These are phyloP conservation scores for Phaeosphaeria sp. DNA, from an alignment of 2,329 filamentous ascomycete species.

Conservation along the genomic window DNA sequence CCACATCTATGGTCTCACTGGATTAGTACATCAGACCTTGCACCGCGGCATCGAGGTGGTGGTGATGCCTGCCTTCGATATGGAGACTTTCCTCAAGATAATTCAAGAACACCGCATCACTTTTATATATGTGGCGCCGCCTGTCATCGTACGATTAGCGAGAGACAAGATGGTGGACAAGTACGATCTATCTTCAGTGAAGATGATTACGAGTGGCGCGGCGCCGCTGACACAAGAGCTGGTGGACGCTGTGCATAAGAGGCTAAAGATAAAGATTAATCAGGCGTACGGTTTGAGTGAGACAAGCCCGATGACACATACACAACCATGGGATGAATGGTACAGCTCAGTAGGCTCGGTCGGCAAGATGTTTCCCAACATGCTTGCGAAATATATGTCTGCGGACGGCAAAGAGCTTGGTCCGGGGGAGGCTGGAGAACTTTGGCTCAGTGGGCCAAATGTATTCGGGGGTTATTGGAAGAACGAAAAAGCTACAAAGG, in stretches of 20 bases:
- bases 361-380: constrained; percentile 75
- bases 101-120: constrained; percentile 78
- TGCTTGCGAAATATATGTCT: constrained; percentile 80
- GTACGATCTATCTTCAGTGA: constrained; percentile 78
- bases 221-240: constrained; percentile 83
- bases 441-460: constrained; percentile 78
- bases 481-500: constrained; percentile 70
- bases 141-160: constrained; percentile 77
- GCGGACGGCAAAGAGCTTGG: constrained; percentile 62
- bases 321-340: constrained; percentile 36
- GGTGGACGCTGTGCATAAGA: constrained; percentile 74
- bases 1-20: constrained; percentile 85
- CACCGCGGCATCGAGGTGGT: constrained; percentile 71
- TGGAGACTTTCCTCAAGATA: constrained; percentile 75
- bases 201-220: constrained; percentile 85
- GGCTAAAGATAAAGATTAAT: constrained; percentile 60
- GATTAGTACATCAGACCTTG: constrained; percentile 71
- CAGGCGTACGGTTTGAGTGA: constrained; percentile 36
- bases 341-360: constrained; percentile 68
- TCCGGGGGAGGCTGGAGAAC: constrained; percentile 63
- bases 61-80: constrained; percentile 79
- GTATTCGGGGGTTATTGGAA: constrained; percentile 80
- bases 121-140: constrained; percentile 82
- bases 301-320: constrained; percentile 33
- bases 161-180: constrained; percentile 79